Evolutionary conservation across 2,329 filamentous ascomycete species (phyloP).

Genomic region (Fusarium drepaniforme): DNA sequence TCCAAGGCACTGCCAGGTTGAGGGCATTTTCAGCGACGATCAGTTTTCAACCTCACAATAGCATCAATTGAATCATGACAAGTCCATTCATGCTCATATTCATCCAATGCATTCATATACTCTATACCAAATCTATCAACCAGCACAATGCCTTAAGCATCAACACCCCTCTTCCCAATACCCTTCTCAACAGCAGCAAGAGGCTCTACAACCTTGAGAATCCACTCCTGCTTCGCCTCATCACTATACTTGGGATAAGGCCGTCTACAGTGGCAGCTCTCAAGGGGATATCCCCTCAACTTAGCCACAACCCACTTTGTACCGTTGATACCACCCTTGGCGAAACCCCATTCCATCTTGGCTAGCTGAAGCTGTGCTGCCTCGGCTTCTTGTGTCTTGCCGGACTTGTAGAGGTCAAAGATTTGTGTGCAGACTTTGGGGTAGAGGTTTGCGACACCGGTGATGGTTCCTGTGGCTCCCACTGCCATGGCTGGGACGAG

Average conservation of each 20-base stretch:
- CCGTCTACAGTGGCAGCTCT: conserved; percentile 63
- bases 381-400: conserved; percentile 61
- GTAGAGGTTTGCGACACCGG: conserved; percentile 73
- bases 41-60: no score
- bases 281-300: conserved; percentile 62
- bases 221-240: conserved; percentile 50
- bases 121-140: background rate
- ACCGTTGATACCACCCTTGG: conserved; percentile 70
- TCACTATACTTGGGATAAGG: conserved; percentile 65
- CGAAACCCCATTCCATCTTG: conserved; percentile 67
- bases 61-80: no score
- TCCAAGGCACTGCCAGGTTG: background rate
- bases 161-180: conserved; percentile 35
- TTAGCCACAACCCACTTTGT: conserved; percentile 71
- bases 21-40: no score
- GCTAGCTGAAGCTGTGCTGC: conserved; percentile 63
- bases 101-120: background rate
- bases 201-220: conserved; percentile 44
- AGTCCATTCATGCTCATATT: background rate
- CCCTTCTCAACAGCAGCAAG: conserved; percentile 36
- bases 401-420: conserved; percentile 61
- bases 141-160: background rate
- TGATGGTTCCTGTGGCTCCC: conserved; percentile 71
- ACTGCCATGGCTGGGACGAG: conserved; percentile 70
- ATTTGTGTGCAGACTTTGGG: conserved; percentile 67